A percentile compares a stretch with the other conserved stretches of the same genome.
Evolutionary conservation across 192 early-diverging fungal genomes (phyloP).

Genomic region (Mortierella alpina): DNA sequence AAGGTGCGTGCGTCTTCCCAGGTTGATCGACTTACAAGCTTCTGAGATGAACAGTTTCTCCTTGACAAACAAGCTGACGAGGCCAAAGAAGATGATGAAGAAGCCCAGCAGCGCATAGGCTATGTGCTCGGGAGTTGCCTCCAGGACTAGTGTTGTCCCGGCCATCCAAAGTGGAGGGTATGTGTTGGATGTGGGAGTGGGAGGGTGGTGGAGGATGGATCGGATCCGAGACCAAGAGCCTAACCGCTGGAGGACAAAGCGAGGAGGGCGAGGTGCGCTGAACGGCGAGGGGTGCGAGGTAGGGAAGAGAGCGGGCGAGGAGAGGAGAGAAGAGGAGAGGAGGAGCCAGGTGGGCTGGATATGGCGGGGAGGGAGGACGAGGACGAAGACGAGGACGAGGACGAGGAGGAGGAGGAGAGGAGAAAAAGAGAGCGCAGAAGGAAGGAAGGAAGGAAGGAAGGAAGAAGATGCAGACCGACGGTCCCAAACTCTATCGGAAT

Average conservation of each 20-base stretch:
- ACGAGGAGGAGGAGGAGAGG: background rate
- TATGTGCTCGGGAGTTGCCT: constrained; percentile 43
- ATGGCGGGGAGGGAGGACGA: constrained; percentile 7
- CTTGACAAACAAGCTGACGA: constrained; percentile 75
- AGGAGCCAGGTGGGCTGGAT: constrained; percentile 1
- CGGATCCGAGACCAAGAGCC: too few species aligned
- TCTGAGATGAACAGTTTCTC: constrained; percentile 80
- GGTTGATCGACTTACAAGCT: constrained; percentile 64
- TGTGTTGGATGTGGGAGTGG: too few species aligned
- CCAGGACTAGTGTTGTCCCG: constrained; percentile 11
- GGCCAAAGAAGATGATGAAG: constrained; percentile 74
- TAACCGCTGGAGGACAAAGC: background rate
- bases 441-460: background rate
- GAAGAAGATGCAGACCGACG: background rate
- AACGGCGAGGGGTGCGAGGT: background rate
- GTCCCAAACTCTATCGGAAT: too few species aligned
- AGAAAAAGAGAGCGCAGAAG: background rate
- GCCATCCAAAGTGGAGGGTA: constrained; percentile 18
- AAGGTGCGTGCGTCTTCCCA: background rate
- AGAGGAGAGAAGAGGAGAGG: background rate
- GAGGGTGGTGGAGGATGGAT: too few species aligned
- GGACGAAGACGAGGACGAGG: background rate
- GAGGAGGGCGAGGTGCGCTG: background rate
- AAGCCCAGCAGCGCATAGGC: constrained; percentile 70
- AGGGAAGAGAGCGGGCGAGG: background rate